These are phyloP conservation scores for Xylariaceae sp. DNA, from an alignment of 2,329 filamentous ascomycete genomes.

Conservation along the genomic window DNA sequence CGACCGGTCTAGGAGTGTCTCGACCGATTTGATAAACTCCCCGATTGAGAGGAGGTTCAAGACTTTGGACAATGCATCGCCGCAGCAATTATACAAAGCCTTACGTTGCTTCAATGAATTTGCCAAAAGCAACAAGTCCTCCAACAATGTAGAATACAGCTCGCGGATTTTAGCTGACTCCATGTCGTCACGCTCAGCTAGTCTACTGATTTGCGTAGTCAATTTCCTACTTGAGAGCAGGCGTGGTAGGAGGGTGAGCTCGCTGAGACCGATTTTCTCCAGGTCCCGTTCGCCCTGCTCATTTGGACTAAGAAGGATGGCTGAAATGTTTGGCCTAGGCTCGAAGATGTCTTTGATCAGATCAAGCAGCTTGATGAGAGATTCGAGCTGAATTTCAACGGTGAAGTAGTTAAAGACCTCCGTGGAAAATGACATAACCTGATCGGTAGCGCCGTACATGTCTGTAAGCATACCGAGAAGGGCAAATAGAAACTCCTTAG, in stretches of 20 bases:
- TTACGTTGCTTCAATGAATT: constrained; percentile 56
- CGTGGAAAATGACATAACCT: constrained; percentile 66
- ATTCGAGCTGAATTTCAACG: constrained; percentile 69
- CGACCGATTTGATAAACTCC: constrained; percentile 85
- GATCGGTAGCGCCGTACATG: constrained; percentile 72
- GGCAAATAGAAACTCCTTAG: constrained; percentile 81
- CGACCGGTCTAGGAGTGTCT: constrained; percentile 70
- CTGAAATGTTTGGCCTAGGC: constrained; percentile 67
- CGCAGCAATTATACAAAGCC: constrained; percentile 52
- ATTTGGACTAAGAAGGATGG: constrained; percentile 58
- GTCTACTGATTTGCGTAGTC: constrained; percentile 48
- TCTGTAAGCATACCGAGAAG: constrained; percentile 87
- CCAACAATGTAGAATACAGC: constrained; percentile 63
- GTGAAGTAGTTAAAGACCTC: constrained; percentile 69
- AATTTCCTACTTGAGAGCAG: constrained; percentile 55
- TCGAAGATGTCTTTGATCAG: constrained; percentile 71
- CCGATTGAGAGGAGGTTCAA: constrained; percentile 77
- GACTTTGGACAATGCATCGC: constrained; percentile 70
- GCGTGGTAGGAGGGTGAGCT: constrained; percentile 52
- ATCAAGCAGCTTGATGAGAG: constrained; percentile 70
- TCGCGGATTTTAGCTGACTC: constrained; percentile 60
- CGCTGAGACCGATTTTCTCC: constrained; percentile 46
- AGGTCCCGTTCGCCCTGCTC: constrained; percentile 45
- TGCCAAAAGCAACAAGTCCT: constrained; percentile 60
- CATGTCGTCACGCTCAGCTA: constrained; percentile 59